Evolutionary conservation across 768 basidiomycete species (phyloP), one percentile per base, ranked within the genome.

Genomic region (Leccinum incarnatum): DNA sequence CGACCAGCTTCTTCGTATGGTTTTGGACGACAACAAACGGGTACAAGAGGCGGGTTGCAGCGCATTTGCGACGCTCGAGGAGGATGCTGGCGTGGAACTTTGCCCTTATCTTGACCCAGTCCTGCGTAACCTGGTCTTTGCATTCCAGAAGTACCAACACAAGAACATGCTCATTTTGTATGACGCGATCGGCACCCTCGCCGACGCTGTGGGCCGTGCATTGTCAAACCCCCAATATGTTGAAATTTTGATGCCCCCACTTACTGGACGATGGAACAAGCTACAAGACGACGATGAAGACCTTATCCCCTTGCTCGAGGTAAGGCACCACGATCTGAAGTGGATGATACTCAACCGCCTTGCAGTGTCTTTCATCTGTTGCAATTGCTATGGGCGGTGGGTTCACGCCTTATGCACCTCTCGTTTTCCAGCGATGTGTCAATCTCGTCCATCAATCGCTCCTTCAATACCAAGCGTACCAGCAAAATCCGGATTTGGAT

Each of bases 41-140:
- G 97, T 99, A 1, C 97, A 99, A 77, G 97, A 99, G 75, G 97
- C 97, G 4, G 97, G 97, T 9, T 99, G 97, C 75, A 95, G 93
- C 63, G 97, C 97, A 1, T 98, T 99, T 68, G 97, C 97, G 12
- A 98, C 97, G 15, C 83, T 98, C 11, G 97, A 99, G 73, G 97
- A 99, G 73, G 97, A 98, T 72, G 97, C 97, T 5, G 96, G 94
- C 2, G 68, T 81, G 3, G 89, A 91, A 65, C 85, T 99, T 53
- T 89, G 86, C 11, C 97, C 97, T 2, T 98, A 90, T 76, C 86
- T 98, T 15, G 95, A 96, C 67, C 95, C 95, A 4, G 92, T 99
- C 54, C 79, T 99, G 58, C 87, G 91, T 55, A 98, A 98, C 74
- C 81, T 99, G 54, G 95, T 98, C 37, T 86, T 93, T 62, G 97